phyloP scores from a whole-genome alignment of 2,329 filamentous ascomycete species.

The Penicillium sp. region DNA sequence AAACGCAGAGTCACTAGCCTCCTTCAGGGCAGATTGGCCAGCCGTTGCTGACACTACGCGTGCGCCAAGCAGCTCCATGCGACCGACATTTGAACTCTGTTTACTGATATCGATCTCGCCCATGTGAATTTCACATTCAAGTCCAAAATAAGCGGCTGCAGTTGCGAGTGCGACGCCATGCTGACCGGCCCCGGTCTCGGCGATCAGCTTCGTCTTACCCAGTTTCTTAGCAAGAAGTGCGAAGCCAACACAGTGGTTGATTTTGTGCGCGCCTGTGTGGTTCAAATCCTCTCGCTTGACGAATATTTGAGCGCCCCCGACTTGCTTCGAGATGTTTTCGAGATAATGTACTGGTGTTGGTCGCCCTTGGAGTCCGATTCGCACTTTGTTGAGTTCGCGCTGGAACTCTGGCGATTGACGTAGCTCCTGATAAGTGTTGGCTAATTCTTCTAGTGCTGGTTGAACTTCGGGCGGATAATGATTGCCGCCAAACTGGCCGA shows the following conservation, averaged over 20 bases:
- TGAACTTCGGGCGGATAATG: conserved; percentile 13
- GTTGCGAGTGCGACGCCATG: conserved; percentile 4
- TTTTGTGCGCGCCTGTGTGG: conserved; percentile 94
- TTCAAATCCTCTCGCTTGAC: conserved; percentile 93
- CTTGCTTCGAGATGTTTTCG: background rate
- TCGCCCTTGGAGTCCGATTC: conserved; percentile 1
- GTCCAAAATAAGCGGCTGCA: background rate
- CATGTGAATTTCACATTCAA: conserved; percentile 3
- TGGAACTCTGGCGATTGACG: conserved; percentile 14
- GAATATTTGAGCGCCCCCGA: conserved; percentile 75
- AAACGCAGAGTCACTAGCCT: background rate
- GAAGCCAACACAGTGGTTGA: conserved; percentile 92
- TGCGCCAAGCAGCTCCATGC: conserved; percentile 1
- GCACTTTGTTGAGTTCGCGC: conserved; percentile 6
- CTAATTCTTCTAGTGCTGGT: conserved; percentile 15
- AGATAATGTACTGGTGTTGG: background rate
- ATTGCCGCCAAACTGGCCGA: conserved; percentile 11
- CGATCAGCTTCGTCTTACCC: conserved; percentile 46
- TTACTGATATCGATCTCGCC: background rate
- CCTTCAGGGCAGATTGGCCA: background rate
- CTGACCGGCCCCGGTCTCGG: conserved; percentile 4
- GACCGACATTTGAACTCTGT: background rate
- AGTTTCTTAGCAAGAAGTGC: conserved; percentile 78
- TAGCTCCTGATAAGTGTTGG: conserved; percentile 12
- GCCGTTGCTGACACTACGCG: background rate